These are phyloP conservation scores for Fraxinus anomala DNA, from an alignment of 257 asterid genomes.

Conservation along the genomic window DNA sequence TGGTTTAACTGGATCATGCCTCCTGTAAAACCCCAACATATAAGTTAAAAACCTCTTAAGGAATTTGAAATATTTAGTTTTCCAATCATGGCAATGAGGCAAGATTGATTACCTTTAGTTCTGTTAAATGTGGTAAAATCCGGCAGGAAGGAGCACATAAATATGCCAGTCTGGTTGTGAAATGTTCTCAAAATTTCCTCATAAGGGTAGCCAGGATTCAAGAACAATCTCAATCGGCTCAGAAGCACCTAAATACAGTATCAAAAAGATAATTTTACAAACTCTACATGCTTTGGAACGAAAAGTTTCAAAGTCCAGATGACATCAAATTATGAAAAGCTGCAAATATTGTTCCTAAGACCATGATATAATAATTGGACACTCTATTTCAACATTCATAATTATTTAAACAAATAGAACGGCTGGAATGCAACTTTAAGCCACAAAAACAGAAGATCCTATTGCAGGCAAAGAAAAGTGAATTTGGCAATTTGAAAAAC, in stretches of 20 bases:
- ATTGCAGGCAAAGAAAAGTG: neutral
- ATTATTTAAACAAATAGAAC: neutral
- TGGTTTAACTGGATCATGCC: constrained; percentile 88
- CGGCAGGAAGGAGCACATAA: constrained; percentile 93
- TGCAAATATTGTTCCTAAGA: neutral
- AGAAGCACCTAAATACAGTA: constrained; percentile 64
- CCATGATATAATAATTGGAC: neutral
- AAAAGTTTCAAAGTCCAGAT: neutral
- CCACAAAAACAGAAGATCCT: neutral
- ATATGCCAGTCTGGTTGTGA: constrained; percentile 88
- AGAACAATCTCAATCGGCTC: constrained; percentile 81
- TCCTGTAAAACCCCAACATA: constrained; percentile 46
- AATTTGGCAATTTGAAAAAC: constrained; percentile 4
- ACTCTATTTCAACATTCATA: neutral
- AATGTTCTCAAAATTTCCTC: constrained; percentile 85
- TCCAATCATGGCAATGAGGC: constrained; percentile 11
- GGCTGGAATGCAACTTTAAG: neutral
- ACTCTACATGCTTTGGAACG: neutral
- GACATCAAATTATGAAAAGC: neutral
- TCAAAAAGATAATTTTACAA: constrained; percentile 19
- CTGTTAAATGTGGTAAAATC: constrained; percentile 78
- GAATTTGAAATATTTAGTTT: neutral
- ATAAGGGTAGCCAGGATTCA: constrained; percentile 97
- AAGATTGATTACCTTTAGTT: constrained; percentile 60
- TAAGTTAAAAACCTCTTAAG: neutral